A percentile compares a stretch with the other conserved stretches of the same genome.
Evolutionary conservation across 2,329 filamentous ascomycete genomes (phyloP).

Genomic region (Neofusicoccum ribis): DNA sequence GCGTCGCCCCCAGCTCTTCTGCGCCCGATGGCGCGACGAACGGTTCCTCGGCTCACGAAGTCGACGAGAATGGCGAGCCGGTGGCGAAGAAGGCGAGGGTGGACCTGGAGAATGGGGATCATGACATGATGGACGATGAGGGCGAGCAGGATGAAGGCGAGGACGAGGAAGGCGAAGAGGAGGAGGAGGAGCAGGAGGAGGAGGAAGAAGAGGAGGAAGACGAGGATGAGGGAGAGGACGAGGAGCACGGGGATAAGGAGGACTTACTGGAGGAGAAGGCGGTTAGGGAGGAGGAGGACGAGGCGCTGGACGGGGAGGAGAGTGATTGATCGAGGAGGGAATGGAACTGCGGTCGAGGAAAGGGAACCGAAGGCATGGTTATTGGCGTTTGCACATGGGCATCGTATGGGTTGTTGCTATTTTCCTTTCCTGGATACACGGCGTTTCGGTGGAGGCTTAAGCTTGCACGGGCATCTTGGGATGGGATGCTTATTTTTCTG

Average conservation of each 20-base stretch:
- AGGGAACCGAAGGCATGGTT: background rate
- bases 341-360: too few species aligned
- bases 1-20: slow-evolving; percentile 5
- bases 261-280: slow-evolving; percentile 49
- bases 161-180: slow-evolving; percentile 44
- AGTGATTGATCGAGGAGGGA: slow-evolving; percentile 32
- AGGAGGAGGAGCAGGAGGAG: slow-evolving; percentile 47
- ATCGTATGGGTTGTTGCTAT: background rate
- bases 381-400: slow-evolving; percentile 1
- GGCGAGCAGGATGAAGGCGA: slow-evolving; percentile 44
- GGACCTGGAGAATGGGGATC: slow-evolving; percentile 30
- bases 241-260: slow-evolving; percentile 56
- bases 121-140: slow-evolving; percentile 40
- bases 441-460: background rate
- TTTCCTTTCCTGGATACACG: background rate
- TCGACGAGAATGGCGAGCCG: slow-evolving; percentile 14
- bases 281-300: slow-evolving; percentile 45
- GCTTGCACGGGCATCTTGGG: background rate
- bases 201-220: slow-evolving; percentile 50
- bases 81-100: slow-evolving; percentile 23
- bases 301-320: slow-evolving; percentile 58
- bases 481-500: background rate
- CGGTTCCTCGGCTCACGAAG: background rate
- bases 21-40: background rate
- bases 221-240: slow-evolving; percentile 55